Evolutionary conservation across 208 protist genomes (phyloP), one percentile per base, ranked within the genome.

Genomic region (Trypanosoma brucei): DNA sequence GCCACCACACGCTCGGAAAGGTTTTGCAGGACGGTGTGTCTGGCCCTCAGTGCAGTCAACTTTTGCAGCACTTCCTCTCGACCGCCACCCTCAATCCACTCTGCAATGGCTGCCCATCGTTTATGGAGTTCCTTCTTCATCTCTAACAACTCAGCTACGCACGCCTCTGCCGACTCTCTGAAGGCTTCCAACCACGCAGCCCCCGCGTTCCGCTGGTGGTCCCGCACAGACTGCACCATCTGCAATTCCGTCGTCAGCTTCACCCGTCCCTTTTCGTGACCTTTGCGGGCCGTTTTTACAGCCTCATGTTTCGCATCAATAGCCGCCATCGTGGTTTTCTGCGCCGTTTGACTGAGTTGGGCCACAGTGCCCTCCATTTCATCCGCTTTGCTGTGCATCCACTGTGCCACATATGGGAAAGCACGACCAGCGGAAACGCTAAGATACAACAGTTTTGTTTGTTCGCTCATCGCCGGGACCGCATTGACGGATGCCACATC

Each of bases 371-470:
- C 57, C 40, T 50, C 36, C 67, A 74, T 74, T 39, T 71, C 45
- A 2, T 30, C 40, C 3, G 77, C 60, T 22, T 55, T 54, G 31
- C 65, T 46, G 1, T 31, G 50, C 34, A 86, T 65, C 75, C 75
- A 86, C 7, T 66, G 13, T 30, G 70, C 49, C 30, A 79, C 70
- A 55, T 74, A 60, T 3, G 79, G 79, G 59, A 82, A 86, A 13
- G 59, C 79, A 3, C 65, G 60, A 22, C 61, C 9, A 2, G 76
- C 68, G 42, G 79, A 71, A 22, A 75, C 63, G 14, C 44, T 45
- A 13, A 76, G 37, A 63, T 80, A 81, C 13, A 76, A 45, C 3
- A 38, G 54, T 38, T 82, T 70, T 4, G 46, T 56, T 30, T 55
- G 52, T 11, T 51, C 51, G 38, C 70, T 64, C 3, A 75, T 46